A percentile compares a stretch with the other conserved stretches of the same genome.
These are phyloP conservation scores for Bryoglossum gracile DNA, from an alignment of 495 filamentous ascomycete species.

Conservation along the genomic window DNA sequence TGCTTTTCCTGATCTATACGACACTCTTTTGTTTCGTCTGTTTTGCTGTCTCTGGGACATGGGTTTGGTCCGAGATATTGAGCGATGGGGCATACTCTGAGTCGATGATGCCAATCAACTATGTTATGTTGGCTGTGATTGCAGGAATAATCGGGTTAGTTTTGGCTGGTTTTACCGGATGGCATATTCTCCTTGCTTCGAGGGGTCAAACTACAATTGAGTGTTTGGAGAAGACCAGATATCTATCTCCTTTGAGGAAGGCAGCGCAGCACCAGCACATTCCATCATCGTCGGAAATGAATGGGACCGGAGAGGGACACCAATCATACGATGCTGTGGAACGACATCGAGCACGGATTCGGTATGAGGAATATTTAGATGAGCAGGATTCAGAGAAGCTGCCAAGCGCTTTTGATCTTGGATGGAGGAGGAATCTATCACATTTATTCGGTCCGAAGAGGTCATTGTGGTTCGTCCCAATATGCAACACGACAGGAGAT, in stretches of 20 bases:
- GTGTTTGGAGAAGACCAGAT: constrained; percentile 87
- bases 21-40: constrained; percentile 77
- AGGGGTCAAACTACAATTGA: constrained; percentile 89
- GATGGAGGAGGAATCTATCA: constrained; percentile 67
- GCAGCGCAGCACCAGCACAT: constrained; percentile 55
- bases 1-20: constrained; percentile 90
- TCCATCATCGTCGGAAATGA: constrained; percentile 50
- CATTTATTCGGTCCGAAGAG: constrained; percentile 72
- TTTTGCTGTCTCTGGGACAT: constrained; percentile 62
- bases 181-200: constrained; percentile 80
- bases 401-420: constrained; percentile 88
- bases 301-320: constrained; percentile 1
- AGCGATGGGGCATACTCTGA: constrained; percentile 54
- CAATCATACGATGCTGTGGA: constrained; percentile 63
- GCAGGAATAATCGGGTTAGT: constrained; percentile 88
- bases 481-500: constrained; percentile 78
- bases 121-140: constrained; percentile 76
- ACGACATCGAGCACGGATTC: constrained; percentile 55
- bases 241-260: constrained; percentile 70
- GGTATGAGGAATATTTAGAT: constrained; percentile 84
- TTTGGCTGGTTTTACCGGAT: constrained; percentile 79
- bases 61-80: constrained; percentile 78
- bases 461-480: constrained; percentile 68
- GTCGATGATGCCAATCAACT: constrained; percentile 78
- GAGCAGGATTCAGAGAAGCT: constrained; percentile 79